Base-by-base conservation (phyloP, 2,329 filamentous ascomycete genomes). In the Aureobasidium leucospermi region DNA sequence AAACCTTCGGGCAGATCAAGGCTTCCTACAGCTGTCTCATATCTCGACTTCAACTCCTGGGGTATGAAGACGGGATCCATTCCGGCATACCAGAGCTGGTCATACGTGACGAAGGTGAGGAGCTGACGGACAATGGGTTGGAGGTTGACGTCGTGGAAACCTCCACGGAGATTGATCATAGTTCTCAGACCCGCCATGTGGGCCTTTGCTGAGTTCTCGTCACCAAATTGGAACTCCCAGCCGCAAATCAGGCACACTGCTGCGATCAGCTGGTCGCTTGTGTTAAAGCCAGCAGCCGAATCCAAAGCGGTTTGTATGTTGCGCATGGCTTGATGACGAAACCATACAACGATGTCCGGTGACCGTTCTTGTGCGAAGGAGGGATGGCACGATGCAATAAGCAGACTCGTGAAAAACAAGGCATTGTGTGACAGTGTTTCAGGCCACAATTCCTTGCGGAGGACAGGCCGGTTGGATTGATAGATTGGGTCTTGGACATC, bases 201-300 rank as follows among this genome's bases (percentile, higher is more conserved):
- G 32, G 63, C 65, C 13, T 63, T 59, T 61, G 64, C 63, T n/a
- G 59, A 63, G 6, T 36, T 28, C 11, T 59, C 41, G n/a, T 61
- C 58, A 46, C 63, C 63, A 39, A 62, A 65, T 38, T 64, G 59
- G 19, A 65, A 60, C 53, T 66, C 64, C 64, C 64, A 66, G 6
- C 49, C 61, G 7, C 61, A 63, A 16, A 66, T 38, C n/a, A 66
- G 42, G 10, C 62, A 63, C 42, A 66, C 63, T 8, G 63, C 63
- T 39, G 58, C 61, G 23, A 65, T 62, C 15, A 63, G 52, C 15
- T 61, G 56, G 34, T 66, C 63, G 34, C 59, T 60, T 42, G 47
- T 29, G 42, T 47, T 46, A 13, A 48, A 3, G 51, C 59, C 39
- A 60, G 55, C 38, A 55, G 53, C 11, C 28, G 47, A 28, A 62